Evolutionary conservation across 352 stramenopile genomes (phyloP), one percentile per base, ranked within the genome.

Genomic region (Phytophthora tubulina): DNA sequence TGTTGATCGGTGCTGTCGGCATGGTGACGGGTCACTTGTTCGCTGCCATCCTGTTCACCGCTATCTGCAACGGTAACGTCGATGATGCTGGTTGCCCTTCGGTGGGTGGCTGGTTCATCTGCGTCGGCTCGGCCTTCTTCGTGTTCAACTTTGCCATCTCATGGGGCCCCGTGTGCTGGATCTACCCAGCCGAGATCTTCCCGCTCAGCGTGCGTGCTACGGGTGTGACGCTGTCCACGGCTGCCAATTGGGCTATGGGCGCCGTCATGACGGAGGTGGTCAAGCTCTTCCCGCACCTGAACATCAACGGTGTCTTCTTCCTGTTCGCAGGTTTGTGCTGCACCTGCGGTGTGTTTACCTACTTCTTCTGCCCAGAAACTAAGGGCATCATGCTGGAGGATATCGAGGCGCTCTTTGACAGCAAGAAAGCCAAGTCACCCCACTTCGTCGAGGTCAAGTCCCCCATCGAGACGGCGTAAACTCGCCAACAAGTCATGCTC

Each of bases 241-340:
- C 49, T 39, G 59, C 45, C 17, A 66, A 66, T n/a, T 66, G 59
- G 59, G 35, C 38, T 38, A 81, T 77, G 68, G 78, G 75, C n/a
- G 70, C 67, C 4, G 52, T 74, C 59, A 85, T 85, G 78, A 70
- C 60, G 36, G 49, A 59, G 36, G 60, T 67, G 30, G 60, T 67
- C 3, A 66, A 66, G 36, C 46, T 66, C 14, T 65, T 65, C 45
- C 57, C 44, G 30, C 39, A 74, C 39, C 53, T 83, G n/a, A 79
- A 82, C 72, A 81, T 82, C 65, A 73, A 82, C 72, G 79, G 79
- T 32, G 79, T 85, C 15, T 91, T 91, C 71, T 86, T 73, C 67
- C 68, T 90, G 15, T 90, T 91, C 59, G 75, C 76, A 1, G 79
- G 58, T 15, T 61, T 78, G 32, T 81, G 79, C 17, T 58, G 72